These are phyloP conservation scores for Podospora tetraspora DNA, from an alignment of 495 filamentous ascomycete species.

Conservation along the genomic window DNA sequence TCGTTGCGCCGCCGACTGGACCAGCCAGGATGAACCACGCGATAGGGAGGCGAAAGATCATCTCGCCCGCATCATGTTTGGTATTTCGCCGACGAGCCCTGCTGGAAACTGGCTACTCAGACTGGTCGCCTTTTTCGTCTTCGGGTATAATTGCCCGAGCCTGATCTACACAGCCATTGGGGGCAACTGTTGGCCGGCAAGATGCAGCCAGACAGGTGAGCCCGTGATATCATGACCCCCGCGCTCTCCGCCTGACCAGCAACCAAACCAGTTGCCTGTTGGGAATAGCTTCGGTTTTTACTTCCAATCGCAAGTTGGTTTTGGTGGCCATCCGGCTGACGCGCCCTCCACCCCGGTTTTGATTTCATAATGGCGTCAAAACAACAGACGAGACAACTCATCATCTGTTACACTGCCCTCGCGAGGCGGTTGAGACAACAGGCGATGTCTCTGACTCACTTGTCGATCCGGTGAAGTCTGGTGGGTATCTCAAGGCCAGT, in stretches of 20 bases:
- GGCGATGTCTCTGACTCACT: not conserved
- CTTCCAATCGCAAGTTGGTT: not conserved
- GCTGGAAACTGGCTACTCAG: not conserved
- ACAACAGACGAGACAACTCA: not conserved
- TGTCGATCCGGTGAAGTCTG: not conserved
- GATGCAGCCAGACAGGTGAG: conserved; percentile 11
- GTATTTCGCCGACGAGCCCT: not conserved
- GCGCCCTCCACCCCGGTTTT: not conserved
- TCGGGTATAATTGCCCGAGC: not conserved
- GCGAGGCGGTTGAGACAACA: not conserved
- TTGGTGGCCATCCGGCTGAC: not conserved
- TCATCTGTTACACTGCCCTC: not conserved
- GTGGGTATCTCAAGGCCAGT: not conserved
- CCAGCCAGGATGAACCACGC: conserved; percentile 17
- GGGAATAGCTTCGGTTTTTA: conserved; percentile 14
- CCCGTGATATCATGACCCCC: conserved; percentile 14
- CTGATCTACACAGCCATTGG: conserved; percentile 1
- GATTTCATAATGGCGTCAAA: not conserved
- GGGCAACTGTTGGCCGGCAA: not conserved
- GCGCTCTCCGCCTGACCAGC: not conserved
- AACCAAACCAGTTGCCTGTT: not conserved
- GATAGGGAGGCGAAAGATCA: conserved; percentile 13
- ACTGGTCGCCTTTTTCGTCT: not conserved
- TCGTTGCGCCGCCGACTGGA: conserved; percentile 13
- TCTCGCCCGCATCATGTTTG: conserved; percentile 4